Evolutionary conservation across 129 eudicot genomes (phyloP), one percentile per base, ranked within the genome.

Genomic region (Centaurea solstitialis): DNA sequence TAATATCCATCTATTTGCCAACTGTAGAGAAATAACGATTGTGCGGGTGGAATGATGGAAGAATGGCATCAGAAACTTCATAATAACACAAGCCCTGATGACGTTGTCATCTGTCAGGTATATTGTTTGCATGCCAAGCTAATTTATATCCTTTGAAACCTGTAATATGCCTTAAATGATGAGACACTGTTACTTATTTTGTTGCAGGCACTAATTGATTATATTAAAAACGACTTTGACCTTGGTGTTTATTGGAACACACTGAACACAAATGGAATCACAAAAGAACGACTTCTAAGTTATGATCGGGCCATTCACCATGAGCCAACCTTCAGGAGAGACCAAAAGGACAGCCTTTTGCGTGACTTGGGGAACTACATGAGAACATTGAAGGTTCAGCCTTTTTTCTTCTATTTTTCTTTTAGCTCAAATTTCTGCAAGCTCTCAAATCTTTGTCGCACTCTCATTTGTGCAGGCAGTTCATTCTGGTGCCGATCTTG

Each of bases 401-500:
- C 57, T 43, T 24, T 40, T 66, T 43, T 24, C 73, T 18, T 24
- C 24, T 39, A 40, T 15, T 13, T 9, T 72, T 70, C 28, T 59
- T 72, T 70, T 53, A 79, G 37, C 68, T 74, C 65, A 68, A 76
- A 69, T 72, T 69, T 59, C n/a, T 43, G 21, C 20, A 43, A 28
- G 20, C 33, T 77, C 73, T 75, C 68, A 12, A 41, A 17, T 71
- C 30, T 71, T 39, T 71, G 50, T 18, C 62, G 68, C 30, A 21
- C 28, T 62, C 68, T 62, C 13, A 22, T 7, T 77, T 74, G 12
- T 80, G 88, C 90, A 94, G 98, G 98, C 97, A 73, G 98, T 94
- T 89, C 98, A 94, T 89, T 94, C 98, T 73, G 98, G 98, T 11
- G 98, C 98, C 47, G 97, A 94, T 87, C 97, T 94, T 43, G 98